Evolutionary conservation across 2,329 filamentous ascomycete genomes (phyloP).

Genomic region (Fusarium sp.): DNA sequence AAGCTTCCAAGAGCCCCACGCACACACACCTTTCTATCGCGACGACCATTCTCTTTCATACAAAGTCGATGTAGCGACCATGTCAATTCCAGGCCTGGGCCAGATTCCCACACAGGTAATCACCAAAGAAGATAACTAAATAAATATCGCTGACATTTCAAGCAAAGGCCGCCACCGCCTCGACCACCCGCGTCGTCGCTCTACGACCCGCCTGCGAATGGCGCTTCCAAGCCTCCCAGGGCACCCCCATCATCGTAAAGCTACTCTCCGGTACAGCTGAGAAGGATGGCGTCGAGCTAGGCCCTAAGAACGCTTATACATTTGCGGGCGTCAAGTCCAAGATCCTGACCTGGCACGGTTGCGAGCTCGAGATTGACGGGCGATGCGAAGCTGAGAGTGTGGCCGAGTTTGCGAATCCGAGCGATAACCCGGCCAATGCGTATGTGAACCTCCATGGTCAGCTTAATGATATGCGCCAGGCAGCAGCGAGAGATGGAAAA

Average conservation of each 20-base stretch:
- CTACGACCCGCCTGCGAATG: conserved; percentile 79
- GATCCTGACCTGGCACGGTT: conserved; percentile 93
- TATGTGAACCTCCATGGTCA: conserved; percentile 91
- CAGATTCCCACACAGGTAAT: conserved; percentile 73
- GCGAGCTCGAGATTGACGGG: conserved; percentile 82
- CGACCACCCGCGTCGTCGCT: conserved; percentile 61
- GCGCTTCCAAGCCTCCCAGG: conserved; percentile 78
- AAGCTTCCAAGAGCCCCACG: conserved; percentile 48
- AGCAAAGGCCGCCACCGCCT: conserved; percentile 53
- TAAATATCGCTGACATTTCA: conserved; percentile 28
- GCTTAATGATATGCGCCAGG: conserved; percentile 78
- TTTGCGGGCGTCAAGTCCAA: conserved; percentile 88
- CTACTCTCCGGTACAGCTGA: conserved; percentile 87
- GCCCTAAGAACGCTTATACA: conserved; percentile 81
- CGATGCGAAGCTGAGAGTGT: conserved; percentile 66
- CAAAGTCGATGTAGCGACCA: conserved; percentile 57
- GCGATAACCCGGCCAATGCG: conserved; percentile 84
- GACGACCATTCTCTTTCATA: conserved; percentile 20
- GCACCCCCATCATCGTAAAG: conserved; percentile 63
- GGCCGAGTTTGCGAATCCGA: conserved; percentile 74
- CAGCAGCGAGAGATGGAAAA: conserved; percentile 61
- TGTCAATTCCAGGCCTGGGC: conserved; percentile 82
- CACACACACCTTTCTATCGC: conserved; percentile 33
- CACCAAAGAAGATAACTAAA: fast-evolving
- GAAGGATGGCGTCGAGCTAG: conserved; percentile 94